Evolutionary conservation across 2,329 filamentous ascomycete genomes (phyloP).

Genomic region (Cercospora nicotianae): DNA sequence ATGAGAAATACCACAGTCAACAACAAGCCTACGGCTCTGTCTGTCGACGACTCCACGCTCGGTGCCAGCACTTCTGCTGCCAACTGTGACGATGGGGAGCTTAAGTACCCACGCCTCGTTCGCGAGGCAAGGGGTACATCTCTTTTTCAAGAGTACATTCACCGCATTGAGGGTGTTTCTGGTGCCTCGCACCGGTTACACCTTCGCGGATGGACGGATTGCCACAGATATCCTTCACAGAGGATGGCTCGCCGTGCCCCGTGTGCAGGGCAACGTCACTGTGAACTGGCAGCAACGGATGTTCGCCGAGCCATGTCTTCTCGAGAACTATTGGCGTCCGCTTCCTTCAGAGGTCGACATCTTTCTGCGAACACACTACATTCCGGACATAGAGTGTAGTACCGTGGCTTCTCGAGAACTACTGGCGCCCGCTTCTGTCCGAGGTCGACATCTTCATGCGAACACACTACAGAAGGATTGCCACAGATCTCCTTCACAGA

Average conservation of each 20-base stretch:
- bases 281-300: conserved; percentile 46
- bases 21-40: not conserved
- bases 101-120: not conserved
- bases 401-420: conserved; percentile 43
- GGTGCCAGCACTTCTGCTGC: not conserved
- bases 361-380: conserved; percentile 19
- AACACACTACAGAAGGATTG: conserved; percentile 5
- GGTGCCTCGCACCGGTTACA: not conserved
- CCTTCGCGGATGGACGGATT: conserved; percentile 27
- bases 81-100: not conserved
- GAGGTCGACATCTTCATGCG: conserved; percentile 24
- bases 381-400: conserved; percentile 26
- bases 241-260: conserved; percentile 47
- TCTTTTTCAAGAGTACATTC: not conserved
- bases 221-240: conserved; percentile 46
- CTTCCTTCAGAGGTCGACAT: conserved; percentile 23
- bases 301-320: conserved; percentile 39
- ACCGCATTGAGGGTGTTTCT: not conserved
- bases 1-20: not conserved
- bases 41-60: not conserved
- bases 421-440: conserved; percentile 20
- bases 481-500: not conserved
- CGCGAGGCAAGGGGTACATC: not conserved
- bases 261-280: conserved; percentile 42
- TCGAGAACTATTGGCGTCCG: conserved; percentile 40